Percentiles rank a stretch among this genome's conserved stretches.
Evolutionary conservation across 140 eudicot species (phyloP).

Genomic region (Ambrosia hybrid): DNA sequence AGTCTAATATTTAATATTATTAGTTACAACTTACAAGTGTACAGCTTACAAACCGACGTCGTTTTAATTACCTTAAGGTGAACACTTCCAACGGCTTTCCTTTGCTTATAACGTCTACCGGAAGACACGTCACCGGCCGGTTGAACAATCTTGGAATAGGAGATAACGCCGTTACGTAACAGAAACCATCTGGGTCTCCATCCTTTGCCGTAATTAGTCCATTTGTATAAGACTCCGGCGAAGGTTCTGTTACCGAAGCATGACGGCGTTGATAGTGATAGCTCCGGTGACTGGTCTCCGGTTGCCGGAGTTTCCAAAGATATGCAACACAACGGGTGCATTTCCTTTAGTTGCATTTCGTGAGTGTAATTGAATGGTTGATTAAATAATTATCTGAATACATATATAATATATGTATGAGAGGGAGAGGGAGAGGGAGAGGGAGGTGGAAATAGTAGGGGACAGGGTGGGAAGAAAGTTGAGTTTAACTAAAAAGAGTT

Average conservation of each 20-base stretch:
- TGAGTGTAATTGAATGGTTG: not conserved
- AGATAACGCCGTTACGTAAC: constrained; percentile 37
- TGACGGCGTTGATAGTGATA: constrained; percentile 16
- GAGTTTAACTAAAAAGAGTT: too few relatives aligned
- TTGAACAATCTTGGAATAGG: constrained; percentile 30
- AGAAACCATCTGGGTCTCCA: constrained; percentile 41
- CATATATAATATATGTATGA: too few relatives aligned
- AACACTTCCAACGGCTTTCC: constrained; percentile 50
- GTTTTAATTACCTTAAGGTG: constrained; percentile 68
- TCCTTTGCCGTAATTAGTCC: constrained; percentile 48
- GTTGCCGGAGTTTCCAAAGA: constrained; percentile 22
- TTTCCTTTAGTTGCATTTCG: constrained; percentile 35
- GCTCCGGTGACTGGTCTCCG: constrained; percentile 27
- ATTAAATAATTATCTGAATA: too few relatives aligned
- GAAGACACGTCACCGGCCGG: constrained; percentile 33
- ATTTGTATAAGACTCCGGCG: constrained; percentile 37
- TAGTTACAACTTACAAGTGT: too few relatives aligned
- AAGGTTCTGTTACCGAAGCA: constrained; percentile 23
- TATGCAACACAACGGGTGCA: constrained; percentile 40
- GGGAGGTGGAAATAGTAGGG: too few relatives aligned
- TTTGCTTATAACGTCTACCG: constrained; percentile 29
- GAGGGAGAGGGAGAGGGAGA: too few relatives aligned
- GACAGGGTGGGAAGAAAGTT: too few relatives aligned
- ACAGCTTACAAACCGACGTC: not conserved
- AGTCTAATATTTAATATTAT: not conserved